Evolutionary conservation across 306 rosid species (phyloP).

Genomic region (Cicer arietinum): DNA sequence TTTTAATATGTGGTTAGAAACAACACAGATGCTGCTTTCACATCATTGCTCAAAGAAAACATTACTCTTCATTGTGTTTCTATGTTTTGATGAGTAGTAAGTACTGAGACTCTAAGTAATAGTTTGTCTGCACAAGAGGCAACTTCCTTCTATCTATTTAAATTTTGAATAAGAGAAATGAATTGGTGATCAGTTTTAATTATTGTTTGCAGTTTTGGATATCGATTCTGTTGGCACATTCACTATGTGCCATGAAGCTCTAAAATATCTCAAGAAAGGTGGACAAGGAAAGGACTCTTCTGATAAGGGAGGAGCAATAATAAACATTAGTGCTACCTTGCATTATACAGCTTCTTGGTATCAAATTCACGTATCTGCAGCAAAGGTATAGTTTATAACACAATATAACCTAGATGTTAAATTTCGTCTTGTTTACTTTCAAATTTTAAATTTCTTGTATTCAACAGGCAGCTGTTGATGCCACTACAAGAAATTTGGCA

Average conservation of each 20-base stretch:
- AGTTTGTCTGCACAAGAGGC: background rate
- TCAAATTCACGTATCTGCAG: constrained; percentile 93
- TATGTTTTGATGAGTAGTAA: constrained; percentile 25
- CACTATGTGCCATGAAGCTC: constrained; percentile 92
- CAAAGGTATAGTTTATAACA: constrained; percentile 77
- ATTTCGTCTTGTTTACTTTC: constrained; percentile 20
- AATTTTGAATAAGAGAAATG: background rate
- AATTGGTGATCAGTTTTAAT: constrained; percentile 39
- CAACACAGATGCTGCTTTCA: background rate
- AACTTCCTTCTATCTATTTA: constrained; percentile 5
- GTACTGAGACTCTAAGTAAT: background rate
- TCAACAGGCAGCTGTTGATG: constrained; percentile 91
- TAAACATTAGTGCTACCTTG: constrained; percentile 87
- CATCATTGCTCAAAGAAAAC: constrained; percentile 2
- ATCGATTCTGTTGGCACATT: constrained; percentile 97
- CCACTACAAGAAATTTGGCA: constrained; percentile 92
- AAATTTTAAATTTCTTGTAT: constrained; percentile 18
- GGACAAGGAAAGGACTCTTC: constrained; percentile 71
- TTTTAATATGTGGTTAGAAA: background rate
- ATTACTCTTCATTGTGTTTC: background rate
- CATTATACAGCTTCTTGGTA: constrained; percentile 94
- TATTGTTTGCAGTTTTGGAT: constrained; percentile 73
- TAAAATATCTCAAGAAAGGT: constrained; percentile 91
- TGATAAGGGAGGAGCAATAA: constrained; percentile 64
- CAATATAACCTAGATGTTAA: constrained; percentile 11